Evolutionary conservation across 2,329 filamentous ascomycete genomes (phyloP), one percentile per base, ranked within the genome.

Genomic region (Colletotrichum kahawae): DNA sequence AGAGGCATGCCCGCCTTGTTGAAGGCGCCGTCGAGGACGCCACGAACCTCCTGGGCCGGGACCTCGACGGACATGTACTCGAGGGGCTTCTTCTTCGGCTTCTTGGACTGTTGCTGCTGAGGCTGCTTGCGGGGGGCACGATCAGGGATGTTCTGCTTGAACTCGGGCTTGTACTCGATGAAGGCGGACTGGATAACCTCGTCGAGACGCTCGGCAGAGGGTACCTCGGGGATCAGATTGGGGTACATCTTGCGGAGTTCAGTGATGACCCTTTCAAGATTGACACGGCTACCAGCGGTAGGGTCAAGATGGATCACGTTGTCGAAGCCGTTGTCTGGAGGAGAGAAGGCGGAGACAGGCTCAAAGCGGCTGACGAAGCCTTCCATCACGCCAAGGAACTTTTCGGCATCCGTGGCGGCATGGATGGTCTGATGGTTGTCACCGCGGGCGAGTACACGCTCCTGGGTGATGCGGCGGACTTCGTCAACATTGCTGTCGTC

Each of bases 341-440:
- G 83, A 9, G 85, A 85, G 21, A 92, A 89, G 1, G 89, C 86
- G 77, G 96, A 90, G 74, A 95, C 89, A 24, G 93, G 91, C 85
- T 99, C 94, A 82, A 98, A 98, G 43, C 97, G 92, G 14, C 91
- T 84, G 78, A 99, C 89, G 84, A 99, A 99, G 4, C 95, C 95
- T 79, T 98, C 95, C 97, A 99, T 98, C 79, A 99, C 98, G 7
- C 92, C 91, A 62, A 97, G 88, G 70, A 97, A 95, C 83, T 98
- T 96, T 21, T 89, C 86, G 62, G 88, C 85, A 59, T 93, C 91
- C 71, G 94, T 93, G 60, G 91, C 93, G 13, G 96, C 96, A 80
- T 97, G 95, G 75, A 99, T 98, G 1, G 97, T 99, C 85, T 99
- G 97, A 83, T 99, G 97, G 81, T 98, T 98, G 83, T 99, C 95